Conservation (phyloP, 306 rosid species). For the Erythrophleum fordii region DNA sequence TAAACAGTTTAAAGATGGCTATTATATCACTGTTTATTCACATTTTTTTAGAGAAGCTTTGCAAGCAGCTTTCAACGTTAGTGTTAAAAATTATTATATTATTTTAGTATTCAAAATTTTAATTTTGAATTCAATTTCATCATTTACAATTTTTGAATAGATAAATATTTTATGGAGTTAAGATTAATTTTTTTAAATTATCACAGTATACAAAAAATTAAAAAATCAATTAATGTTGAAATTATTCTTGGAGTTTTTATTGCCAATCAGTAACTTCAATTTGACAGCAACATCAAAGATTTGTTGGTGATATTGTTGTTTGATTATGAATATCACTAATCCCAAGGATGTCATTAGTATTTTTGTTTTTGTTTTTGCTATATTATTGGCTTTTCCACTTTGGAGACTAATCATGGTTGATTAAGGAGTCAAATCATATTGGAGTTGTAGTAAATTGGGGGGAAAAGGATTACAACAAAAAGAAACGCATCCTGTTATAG, state of each 20-base stretch:
- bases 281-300: slow-evolving; percentile 34
- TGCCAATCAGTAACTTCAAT: not conserved
- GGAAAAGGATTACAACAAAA: slow-evolving; percentile 30
- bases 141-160: no score
- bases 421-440: slow-evolving; percentile 27
- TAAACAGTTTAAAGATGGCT: slow-evolving; percentile 39
- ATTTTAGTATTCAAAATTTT: no score
- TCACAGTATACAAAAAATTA: no score
- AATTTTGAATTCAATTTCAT: no score
- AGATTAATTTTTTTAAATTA: no score
- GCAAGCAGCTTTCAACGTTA: slow-evolving; percentile 33
- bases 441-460: not conserved
- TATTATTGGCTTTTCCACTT: slow-evolving; percentile 26
- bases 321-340: slow-evolving; percentile 20
- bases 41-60: not conserved
- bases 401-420: slow-evolving; percentile 11
- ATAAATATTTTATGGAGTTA: no score
- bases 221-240: slow-evolving; percentile 1
- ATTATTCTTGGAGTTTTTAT: not conserved
- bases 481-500: slow-evolving; percentile 19
- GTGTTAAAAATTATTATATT: not conserved
- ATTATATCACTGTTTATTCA: slow-evolving; percentile 5
- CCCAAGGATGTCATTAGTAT: slow-evolving; percentile 32
- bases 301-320: slow-evolving; percentile 20
- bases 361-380: slow-evolving; percentile 27